These are phyloP conservation scores for Fonsecaea pedrosoi DNA, from an alignment of 2,329 filamentous ascomycete genomes.

Conservation along the genomic window DNA sequence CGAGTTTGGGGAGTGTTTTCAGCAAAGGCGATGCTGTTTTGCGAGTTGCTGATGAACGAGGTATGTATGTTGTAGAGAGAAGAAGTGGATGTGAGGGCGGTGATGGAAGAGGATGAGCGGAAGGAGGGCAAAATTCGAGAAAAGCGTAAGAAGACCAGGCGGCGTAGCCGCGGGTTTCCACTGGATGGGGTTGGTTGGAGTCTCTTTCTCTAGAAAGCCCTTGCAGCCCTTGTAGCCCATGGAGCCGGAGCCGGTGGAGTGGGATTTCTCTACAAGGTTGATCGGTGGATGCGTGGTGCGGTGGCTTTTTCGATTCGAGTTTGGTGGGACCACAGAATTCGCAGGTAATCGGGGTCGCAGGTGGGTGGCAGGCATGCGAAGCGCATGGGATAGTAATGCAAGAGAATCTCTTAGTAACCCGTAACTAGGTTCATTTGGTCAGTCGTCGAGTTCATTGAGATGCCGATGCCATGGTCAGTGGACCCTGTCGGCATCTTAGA, in stretches of 20 bases:
- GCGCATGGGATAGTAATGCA: neutral
- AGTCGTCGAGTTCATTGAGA: neutral
- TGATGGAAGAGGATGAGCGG: constrained; percentile 2
- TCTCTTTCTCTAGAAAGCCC: neutral
- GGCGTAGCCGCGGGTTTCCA: constrained; percentile 7
- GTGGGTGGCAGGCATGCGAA: neutral
- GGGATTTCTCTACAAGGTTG: neutral
- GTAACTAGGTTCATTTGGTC: neutral
- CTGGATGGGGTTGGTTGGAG: constrained; percentile 4
- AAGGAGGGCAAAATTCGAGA: constrained; percentile 9
- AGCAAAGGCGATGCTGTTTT: constrained; percentile 25
- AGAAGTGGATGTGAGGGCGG: neutral
- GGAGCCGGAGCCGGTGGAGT: constrained; percentile 1
- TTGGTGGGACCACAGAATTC: constrained; percentile 23
- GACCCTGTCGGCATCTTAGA: neutral
- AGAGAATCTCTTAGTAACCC: constrained; percentile 7
- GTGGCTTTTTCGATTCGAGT: constrained; percentile 22
- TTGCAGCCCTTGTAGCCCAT: neutral
- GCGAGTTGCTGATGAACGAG: neutral
- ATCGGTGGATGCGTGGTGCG: neutral
- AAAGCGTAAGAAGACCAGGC: constrained; percentile 1
- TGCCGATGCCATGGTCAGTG: neutral
- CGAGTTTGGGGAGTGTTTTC: constrained; percentile 12
- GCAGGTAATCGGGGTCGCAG: constrained; percentile 1
- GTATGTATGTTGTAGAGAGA: neutral